These are phyloP conservation scores for Craspedostauros australis DNA, from an alignment of 108 stramenopile genomes.

Conservation along the genomic window DNA sequence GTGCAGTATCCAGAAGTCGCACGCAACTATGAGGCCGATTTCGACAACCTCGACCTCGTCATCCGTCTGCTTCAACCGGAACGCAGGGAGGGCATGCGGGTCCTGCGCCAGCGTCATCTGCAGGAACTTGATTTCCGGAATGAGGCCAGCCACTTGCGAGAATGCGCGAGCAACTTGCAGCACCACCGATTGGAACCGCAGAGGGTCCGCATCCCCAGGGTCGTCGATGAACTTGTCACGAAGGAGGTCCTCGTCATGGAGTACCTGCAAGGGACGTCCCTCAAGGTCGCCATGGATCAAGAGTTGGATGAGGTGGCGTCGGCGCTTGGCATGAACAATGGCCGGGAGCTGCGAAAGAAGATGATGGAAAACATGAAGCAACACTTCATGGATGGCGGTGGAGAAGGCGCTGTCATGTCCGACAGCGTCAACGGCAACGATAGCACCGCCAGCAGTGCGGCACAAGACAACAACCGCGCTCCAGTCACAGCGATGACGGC, in stretches of 20 bases:
- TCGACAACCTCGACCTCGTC: slow-evolving; percentile 56
- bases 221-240: slow-evolving; percentile 47
- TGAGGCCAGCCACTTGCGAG: slow-evolving; percentile 58
- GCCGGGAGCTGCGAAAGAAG: slow-evolving; percentile 18
- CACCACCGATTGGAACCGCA: slow-evolving; percentile 28
- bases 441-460: too few species aligned
- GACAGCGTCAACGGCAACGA: too few species aligned
- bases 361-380: slow-evolving; percentile 23
- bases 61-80: slow-evolving; percentile 31
- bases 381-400: slow-evolving; percentile 25
- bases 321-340: slow-evolving; percentile 33
- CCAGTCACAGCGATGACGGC: too few species aligned
- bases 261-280: slow-evolving; percentile 50
- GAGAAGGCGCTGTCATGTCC: too few species aligned
- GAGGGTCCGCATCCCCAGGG: slow-evolving; percentile 46
- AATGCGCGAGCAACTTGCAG: slow-evolving; percentile 46
- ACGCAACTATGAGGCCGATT: slow-evolving; percentile 53
- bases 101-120: slow-evolving; percentile 22
- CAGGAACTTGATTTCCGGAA: slow-evolving; percentile 52
- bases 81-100: slow-evolving; percentile 28
- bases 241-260: slow-evolving; percentile 62
- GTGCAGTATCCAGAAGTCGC: slow-evolving; percentile 74
- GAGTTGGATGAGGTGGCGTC: slow-evolving; percentile 36
- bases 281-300: slow-evolving; percentile 37
- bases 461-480: too few species aligned